phyloP scores from a whole-genome alignment of 2,329 filamentous ascomycete genomes.

The Colletotrichum orchidophilum region DNA sequence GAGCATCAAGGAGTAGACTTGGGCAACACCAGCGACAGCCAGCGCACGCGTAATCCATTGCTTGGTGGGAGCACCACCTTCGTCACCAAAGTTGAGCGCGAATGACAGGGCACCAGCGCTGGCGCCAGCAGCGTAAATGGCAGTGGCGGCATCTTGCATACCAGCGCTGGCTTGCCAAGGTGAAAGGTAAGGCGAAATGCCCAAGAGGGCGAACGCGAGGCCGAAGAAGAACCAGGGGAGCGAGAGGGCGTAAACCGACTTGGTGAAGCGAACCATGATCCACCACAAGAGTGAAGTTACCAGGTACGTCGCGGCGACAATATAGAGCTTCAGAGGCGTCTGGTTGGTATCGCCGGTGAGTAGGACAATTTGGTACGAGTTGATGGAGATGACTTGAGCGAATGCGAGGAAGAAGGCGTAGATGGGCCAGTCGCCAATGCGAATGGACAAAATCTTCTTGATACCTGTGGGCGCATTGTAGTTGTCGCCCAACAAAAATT shows the following conservation, averaged over 20 bases:
- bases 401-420: conserved; percentile 70
- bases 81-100: conserved; percentile 72
- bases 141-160: conserved; percentile 70
- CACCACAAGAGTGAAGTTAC: conserved; percentile 69
- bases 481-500: conserved; percentile 66
- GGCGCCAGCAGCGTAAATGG: conserved; percentile 69
- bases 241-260: conserved; percentile 66
- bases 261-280: conserved; percentile 66
- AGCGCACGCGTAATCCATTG: conserved; percentile 75
- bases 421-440: conserved; percentile 71
- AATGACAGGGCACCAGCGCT: conserved; percentile 73
- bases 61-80: conserved; percentile 69
- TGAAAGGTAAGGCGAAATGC: conserved; percentile 64
- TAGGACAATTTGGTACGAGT: conserved; percentile 75
- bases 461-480: conserved; percentile 66
- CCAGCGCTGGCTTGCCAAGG: conserved; percentile 48
- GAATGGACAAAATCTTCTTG: conserved; percentile 59
- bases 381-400: conserved; percentile 71
- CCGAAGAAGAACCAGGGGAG: conserved; percentile 72
- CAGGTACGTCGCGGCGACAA: conserved; percentile 68
- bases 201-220: conserved; percentile 70
- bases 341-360: conserved; percentile 70
- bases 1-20: conserved; percentile 70
- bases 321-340: conserved; percentile 66
- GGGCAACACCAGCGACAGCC: conserved; percentile 72